Percentiles rank a stretch among this genome's conserved stretches.
These are phyloP conservation scores for Phytopythium mirpurense DNA, from an alignment of 352 stramenopile species.

Conservation along the genomic window DNA sequence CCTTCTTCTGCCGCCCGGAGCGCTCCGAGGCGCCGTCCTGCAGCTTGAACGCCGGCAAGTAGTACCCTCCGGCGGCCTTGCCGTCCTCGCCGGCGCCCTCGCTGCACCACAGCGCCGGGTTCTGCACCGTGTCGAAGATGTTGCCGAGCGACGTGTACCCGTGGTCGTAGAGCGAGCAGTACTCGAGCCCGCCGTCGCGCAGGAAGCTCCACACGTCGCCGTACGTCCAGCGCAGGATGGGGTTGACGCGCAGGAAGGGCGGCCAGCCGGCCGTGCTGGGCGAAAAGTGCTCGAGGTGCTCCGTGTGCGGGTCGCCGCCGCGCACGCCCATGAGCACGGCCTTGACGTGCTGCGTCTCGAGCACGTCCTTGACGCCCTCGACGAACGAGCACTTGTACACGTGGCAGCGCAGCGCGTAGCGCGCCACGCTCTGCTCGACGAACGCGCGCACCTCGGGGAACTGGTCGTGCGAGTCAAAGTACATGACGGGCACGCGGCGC, in stretches of 20 bases:
- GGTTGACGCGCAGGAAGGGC: slow-evolving; percentile 97
- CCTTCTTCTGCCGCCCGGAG: slow-evolving; percentile 74
- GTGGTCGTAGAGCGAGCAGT: slow-evolving; percentile 90
- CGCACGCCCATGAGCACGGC: slow-evolving; percentile 89
- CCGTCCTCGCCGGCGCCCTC: slow-evolving; percentile 26
- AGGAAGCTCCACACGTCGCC: slow-evolving; percentile 93
- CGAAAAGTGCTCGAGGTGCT: slow-evolving; percentile 80
- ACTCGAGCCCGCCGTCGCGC: slow-evolving; percentile 79
- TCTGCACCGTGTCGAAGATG: slow-evolving; percentile 93
- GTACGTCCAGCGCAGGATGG: slow-evolving; percentile 97
- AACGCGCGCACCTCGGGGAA: slow-evolving; percentile 92
- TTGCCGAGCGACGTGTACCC: slow-evolving; percentile 93
- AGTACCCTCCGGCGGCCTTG: slow-evolving; percentile 24
- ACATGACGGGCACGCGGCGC: slow-evolving; percentile 86
- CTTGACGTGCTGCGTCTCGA: slow-evolving; percentile 85
- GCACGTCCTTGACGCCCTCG: slow-evolving; percentile 88
- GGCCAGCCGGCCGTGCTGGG: slow-evolving; percentile 90
- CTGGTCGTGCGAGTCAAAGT: slow-evolving; percentile 95
- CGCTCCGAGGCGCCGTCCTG: slow-evolving; percentile 66
- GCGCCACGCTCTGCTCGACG: slow-evolving; percentile 64
- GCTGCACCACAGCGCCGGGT: slow-evolving; percentile 85
- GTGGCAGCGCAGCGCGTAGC: slow-evolving; percentile 56
- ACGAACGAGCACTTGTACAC: slow-evolving; percentile 90
- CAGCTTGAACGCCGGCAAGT: slow-evolving; percentile 66
- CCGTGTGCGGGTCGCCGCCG: slow-evolving; percentile 91